Evolutionary conservation across 257 asterid species (phyloP).

Genomic region (Cynanchum wilfordii): DNA sequence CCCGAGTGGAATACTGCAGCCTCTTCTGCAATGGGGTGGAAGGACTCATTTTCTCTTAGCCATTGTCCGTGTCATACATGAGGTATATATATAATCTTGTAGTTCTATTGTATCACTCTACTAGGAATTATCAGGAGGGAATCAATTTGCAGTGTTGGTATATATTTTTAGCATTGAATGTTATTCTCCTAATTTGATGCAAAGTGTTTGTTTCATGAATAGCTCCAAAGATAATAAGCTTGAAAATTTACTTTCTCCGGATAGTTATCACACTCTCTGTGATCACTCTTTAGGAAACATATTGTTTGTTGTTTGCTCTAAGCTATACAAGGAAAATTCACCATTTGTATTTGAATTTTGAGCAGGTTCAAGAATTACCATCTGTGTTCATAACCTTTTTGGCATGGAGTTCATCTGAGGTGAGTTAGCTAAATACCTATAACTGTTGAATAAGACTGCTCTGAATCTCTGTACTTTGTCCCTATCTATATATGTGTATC

Average conservation of each 20-base stretch:
- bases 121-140: no score
- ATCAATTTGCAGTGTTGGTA: no score
- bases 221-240: no score
- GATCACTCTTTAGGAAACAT: no score
- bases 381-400: conserved; percentile 69
- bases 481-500: neutral
- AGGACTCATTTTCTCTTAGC: conserved; percentile 84
- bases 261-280: neutral
- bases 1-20: conserved; percentile 78
- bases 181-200: no score
- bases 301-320: neutral
- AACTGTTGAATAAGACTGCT: neutral
- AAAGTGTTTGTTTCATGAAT: no score
- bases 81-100: conserved; percentile 28
- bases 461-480: neutral
- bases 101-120: no score
- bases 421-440: conserved; percentile 20
- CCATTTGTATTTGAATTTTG: neutral
- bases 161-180: no score
- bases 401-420: conserved; percentile 91
- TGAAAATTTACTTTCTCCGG: neutral
- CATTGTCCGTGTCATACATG: conserved; percentile 46
- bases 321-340: neutral
- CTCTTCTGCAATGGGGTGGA: conserved; percentile 99
- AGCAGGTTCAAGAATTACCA: conserved; percentile 70